phyloP scores from a whole-genome alignment of 2,329 filamentous ascomycete genomes.

The Emmonsiellopsis sp. region DNA sequence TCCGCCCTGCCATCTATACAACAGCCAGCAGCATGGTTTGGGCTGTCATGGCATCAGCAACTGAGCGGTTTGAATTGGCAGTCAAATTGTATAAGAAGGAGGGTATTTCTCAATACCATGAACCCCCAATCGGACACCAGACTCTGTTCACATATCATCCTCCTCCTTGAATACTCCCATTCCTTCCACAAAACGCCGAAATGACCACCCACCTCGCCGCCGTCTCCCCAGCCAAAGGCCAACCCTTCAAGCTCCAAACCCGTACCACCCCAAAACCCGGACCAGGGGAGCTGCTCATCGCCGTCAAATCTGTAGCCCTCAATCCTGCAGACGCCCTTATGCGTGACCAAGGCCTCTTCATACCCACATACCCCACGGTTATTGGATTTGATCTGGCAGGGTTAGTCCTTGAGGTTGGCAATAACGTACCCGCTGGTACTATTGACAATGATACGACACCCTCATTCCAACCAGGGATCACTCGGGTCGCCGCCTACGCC shows the following conservation, averaged over 20 bases:
- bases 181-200: background rate
- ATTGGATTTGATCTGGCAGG: background rate
- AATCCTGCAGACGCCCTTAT: background rate
- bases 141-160: no score
- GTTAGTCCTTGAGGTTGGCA: background rate
- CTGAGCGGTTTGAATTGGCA: no score
- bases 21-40: no score
- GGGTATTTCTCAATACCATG: no score
- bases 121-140: no score
- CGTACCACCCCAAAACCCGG: background rate
- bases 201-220: background rate
- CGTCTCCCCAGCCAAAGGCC: background rate
- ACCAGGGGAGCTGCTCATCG: background rate
- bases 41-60: no score
- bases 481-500: background rate
- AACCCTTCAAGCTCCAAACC: background rate
- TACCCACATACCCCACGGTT: background rate
- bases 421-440: background rate
- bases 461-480: background rate
- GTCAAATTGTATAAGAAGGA: no score
- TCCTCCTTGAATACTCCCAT: no score
- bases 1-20: no score
- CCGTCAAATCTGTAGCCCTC: background rate
- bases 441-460: background rate
- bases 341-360: background rate